These are phyloP conservation scores for Sanghuangporus baumii DNA, from an alignment of 1,284 basidiomycete species.

Conservation along the genomic window DNA sequence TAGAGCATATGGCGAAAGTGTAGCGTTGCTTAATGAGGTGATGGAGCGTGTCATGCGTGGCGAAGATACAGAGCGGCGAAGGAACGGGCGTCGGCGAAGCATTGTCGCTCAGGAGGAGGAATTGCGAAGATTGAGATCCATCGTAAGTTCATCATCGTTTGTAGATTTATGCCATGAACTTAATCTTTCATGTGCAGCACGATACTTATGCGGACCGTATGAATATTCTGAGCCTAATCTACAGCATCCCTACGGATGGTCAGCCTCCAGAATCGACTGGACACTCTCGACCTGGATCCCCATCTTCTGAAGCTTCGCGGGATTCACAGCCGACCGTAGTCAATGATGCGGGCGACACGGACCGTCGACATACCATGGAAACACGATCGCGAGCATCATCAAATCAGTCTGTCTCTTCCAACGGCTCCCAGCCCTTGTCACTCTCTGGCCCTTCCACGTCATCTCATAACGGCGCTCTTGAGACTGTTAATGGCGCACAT, in stretches of 20 bases:
- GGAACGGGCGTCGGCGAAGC: constrained; percentile 61
- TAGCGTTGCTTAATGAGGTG: constrained; percentile 75
- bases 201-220: constrained; percentile 85
- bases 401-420: constrained; percentile 1
- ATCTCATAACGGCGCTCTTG: neutral
- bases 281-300: constrained; percentile 27
- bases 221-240: constrained; percentile 82
- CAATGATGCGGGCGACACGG: neutral
- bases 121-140: constrained; percentile 71
- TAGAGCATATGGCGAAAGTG: constrained; percentile 74
- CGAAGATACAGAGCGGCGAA: constrained; percentile 64
- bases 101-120: constrained; percentile 83
- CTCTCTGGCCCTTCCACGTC: neutral
- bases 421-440: constrained; percentile 1
- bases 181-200: constrained; percentile 42
- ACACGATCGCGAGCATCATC: neutral
- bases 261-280: constrained; percentile 47
- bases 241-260: constrained; percentile 70
- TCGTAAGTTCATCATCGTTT: constrained; percentile 46
- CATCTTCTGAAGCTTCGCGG: constrained; percentile 5
- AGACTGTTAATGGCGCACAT: neutral
- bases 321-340: constrained; percentile 9
- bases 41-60: constrained; percentile 82
- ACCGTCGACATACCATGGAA: neutral
- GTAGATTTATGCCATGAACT: neutral